Conservation (phyloP, 2,329 filamentous ascomycete species). For the Pseudocercospora macadamiae region DNA sequence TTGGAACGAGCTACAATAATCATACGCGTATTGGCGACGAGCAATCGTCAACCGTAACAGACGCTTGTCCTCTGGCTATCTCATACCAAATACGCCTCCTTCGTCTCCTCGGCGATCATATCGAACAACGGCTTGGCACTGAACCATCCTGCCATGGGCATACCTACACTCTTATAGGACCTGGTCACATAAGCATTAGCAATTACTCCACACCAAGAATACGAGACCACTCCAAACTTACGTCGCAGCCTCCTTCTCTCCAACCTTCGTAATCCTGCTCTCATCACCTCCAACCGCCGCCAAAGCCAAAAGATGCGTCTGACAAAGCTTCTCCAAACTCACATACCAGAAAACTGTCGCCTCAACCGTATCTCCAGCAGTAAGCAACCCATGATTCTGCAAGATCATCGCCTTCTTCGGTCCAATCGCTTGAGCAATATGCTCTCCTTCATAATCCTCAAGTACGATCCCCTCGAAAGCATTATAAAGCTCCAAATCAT, state of each 20-base stretch:
- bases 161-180: conserved; percentile 67
- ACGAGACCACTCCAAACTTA: conserved; percentile 5
- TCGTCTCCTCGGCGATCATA: conserved; percentile 62
- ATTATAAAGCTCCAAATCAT: conserved; percentile 17
- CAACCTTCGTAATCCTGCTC: conserved; percentile 64
- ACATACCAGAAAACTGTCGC: conserved; percentile 41
- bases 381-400: conserved; percentile 47
- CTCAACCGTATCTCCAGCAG: conserved; percentile 39
- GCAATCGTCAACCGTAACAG: neutral
- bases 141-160: conserved; percentile 65
- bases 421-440: conserved; percentile 43
- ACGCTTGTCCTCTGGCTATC: neutral
- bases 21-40: neutral
- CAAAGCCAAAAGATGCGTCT: conserved; percentile 51
- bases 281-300: conserved; percentile 63
- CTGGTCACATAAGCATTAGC: conserved; percentile 2
- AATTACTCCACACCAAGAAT: neutral
- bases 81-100: conserved; percentile 6
- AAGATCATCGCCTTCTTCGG: conserved; percentile 40
- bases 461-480: conserved; percentile 49
- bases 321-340: conserved; percentile 38
- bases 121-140: conserved; percentile 71
- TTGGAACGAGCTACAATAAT: neutral
- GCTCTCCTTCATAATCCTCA: conserved; percentile 42
- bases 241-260: conserved; percentile 64